Evolutionary conservation across 257 asterid species (phyloP).

Genomic region (Pogostemon cablin): DNA sequence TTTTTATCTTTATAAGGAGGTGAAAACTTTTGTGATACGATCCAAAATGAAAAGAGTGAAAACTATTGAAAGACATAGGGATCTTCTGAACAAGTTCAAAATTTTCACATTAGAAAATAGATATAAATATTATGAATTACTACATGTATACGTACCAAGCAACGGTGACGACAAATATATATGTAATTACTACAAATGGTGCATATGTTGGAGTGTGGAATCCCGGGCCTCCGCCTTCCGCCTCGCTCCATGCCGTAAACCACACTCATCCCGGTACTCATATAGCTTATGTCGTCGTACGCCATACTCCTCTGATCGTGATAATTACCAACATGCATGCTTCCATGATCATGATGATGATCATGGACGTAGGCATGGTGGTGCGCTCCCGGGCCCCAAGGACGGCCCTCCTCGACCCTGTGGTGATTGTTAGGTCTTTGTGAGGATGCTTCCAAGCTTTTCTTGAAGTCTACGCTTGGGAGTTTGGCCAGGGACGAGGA

Average conservation of each 20-base stretch:
- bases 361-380: constrained; percentile 22
- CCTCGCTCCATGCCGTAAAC: constrained; percentile 41
- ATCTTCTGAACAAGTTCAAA: no score
- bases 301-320: constrained; percentile 40
- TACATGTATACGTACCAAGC: constrained; percentile 48
- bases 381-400: not conserved
- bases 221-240: constrained; percentile 63
- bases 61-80: no score
- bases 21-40: no score
- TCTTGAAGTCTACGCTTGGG: constrained; percentile 76
- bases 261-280: constrained; percentile 43
- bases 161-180: constrained; percentile 71
- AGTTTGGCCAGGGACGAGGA: constrained; percentile 39
- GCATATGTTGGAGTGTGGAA: constrained; percentile 84
- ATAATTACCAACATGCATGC: not conserved
- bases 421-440: constrained; percentile 29
- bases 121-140: no score
- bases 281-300: constrained; percentile 53
- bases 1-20: no score
- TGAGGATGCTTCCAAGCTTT: constrained; percentile 47
- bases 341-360: constrained; percentile 21
- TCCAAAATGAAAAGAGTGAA: no score
- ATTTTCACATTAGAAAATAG: no score
- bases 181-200: constrained; percentile 64
- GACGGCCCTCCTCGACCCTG: not conserved